A percentile compares a stretch with the other conserved stretches of the same genome.
phyloP scores from a whole-genome alignment of 2,329 filamentous ascomycete species.

The Colletotrichum aenigma region DNA sequence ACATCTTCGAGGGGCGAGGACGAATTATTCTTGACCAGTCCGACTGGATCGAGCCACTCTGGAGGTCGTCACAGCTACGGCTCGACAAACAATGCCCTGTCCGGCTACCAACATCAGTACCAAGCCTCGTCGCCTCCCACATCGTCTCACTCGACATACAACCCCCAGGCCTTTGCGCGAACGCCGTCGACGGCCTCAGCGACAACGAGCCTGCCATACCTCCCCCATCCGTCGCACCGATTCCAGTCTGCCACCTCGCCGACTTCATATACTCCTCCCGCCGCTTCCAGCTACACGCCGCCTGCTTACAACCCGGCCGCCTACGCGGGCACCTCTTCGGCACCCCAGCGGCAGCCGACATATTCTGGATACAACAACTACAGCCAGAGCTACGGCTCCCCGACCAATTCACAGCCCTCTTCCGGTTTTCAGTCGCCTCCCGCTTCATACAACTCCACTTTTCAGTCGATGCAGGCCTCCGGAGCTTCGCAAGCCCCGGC shows the following conservation, averaged over 20 bases:
- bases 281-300: slow-evolving; percentile 48
- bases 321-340: slow-evolving; percentile 52
- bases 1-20: slow-evolving; percentile 46
- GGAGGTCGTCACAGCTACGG: slow-evolving; percentile 39
- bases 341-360: slow-evolving; percentile 55
- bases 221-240: slow-evolving; percentile 44
- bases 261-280: slow-evolving; percentile 40
- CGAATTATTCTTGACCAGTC: slow-evolving; percentile 68
- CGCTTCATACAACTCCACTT: slow-evolving; percentile 30
- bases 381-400: slow-evolving; percentile 43
- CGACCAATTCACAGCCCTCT: slow-evolving; percentile 38
- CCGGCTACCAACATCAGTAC: slow-evolving; percentile 58
- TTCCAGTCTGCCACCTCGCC: slow-evolving; percentile 41
- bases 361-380: slow-evolving; percentile 54
- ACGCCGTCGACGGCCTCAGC: slow-evolving; percentile 58
- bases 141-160: slow-evolving; percentile 63
- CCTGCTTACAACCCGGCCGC: slow-evolving; percentile 64
- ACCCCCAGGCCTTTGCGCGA: slow-evolving; percentile 69
- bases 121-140: slow-evolving; percentile 50
- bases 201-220: slow-evolving; percentile 51
- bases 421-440: slow-evolving; percentile 41
- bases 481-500: slow-evolving; percentile 30
- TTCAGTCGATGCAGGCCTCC: slow-evolving; percentile 27
- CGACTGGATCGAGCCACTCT: slow-evolving; percentile 34
- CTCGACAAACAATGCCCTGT: slow-evolving; percentile 50